phyloP scores from a whole-genome alignment of 176 grass and related monocot species.

The Ensete ventricosum region DNA sequence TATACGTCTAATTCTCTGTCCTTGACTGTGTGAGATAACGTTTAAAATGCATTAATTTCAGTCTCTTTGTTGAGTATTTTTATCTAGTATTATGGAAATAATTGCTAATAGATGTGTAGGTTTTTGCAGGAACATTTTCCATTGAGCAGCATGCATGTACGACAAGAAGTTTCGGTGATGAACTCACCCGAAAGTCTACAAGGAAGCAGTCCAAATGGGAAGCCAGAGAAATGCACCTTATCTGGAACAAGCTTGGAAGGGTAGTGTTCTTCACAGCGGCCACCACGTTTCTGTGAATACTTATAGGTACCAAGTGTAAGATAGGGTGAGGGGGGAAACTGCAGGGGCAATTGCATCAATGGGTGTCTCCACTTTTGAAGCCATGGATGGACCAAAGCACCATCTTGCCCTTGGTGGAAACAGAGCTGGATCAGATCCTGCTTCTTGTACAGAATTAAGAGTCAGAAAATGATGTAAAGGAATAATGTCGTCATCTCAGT shows the following conservation, averaged over 20 bases:
- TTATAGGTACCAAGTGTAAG: conserved; percentile 1
- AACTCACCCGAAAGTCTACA: background rate
- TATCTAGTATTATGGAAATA: background rate
- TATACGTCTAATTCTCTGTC: too few species aligned
- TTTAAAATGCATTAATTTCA: too few species aligned
- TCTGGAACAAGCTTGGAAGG: background rate
- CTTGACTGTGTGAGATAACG: too few species aligned
- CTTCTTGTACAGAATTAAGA: background rate
- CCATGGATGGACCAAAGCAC: background rate
- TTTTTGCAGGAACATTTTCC: conserved; percentile 4
- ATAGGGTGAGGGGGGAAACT: background rate
- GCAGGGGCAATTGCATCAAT: background rate
- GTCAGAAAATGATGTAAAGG: background rate
- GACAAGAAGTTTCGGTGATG: background rate
- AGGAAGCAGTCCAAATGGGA: background rate
- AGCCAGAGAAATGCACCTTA: background rate
- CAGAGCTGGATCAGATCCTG: background rate
- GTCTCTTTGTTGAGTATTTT: background rate
- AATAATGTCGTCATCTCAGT: background rate
- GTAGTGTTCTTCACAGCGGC: background rate
- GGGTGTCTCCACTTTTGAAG: conserved; percentile 1
- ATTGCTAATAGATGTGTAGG: background rate
- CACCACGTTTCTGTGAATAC: background rate
- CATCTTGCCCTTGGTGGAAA: background rate
- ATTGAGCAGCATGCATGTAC: background rate